Base-by-base conservation (phyloP, 2,329 filamentous ascomycete species). In the Monilinia laxa region DNA sequence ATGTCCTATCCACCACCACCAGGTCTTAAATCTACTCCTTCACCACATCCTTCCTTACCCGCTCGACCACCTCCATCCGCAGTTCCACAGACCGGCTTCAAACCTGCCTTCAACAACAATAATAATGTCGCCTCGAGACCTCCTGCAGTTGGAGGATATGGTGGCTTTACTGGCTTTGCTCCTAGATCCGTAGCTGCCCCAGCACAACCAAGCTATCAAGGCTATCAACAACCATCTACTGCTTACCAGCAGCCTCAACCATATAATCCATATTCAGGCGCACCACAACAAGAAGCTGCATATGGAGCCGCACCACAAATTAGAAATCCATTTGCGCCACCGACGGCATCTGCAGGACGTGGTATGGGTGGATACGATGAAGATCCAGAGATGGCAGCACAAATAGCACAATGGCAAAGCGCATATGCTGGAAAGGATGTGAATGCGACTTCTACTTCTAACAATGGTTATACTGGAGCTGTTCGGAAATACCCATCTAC, bases 351-450 rank as follows among this genome's bases (percentile, higher is more conserved):
- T 73, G 72, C 71, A 72, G 66, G 71, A 72, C 73, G 77, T 75
- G 70, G 76, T 71, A 72, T 75, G 62, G 69, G 74, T 73, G 77
- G 73, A 66, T 79, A 77, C 70, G 81, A 83, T 70, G 86, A 83
- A 75, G 85, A 97, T 74, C 87, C 92, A 3, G 92, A 97, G 72
- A 90, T 92, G 81, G 92, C 95, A 67, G 92, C 92, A 40, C 92
- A 96, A 78, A 93, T 97, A 69, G 93, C 93, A 59, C 91, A 96
- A 78, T 97, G 94, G 92, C 93, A 96, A 79, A 94, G 90, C 78
- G 92, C 93, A 35, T 97, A 97, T 78, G 85, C 87, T 70, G 84
- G 83, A 60, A 88, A 85, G 72, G 88, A 90, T 60, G 81, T 83
- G 14, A 65, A 59, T n/a, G 31, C 63, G 7, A 47, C 42, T 28